These are phyloP conservation scores for Moesziomyces parantarcticus DNA, from an alignment of 1,284 basidiomycete genomes.

Conservation along the genomic window DNA sequence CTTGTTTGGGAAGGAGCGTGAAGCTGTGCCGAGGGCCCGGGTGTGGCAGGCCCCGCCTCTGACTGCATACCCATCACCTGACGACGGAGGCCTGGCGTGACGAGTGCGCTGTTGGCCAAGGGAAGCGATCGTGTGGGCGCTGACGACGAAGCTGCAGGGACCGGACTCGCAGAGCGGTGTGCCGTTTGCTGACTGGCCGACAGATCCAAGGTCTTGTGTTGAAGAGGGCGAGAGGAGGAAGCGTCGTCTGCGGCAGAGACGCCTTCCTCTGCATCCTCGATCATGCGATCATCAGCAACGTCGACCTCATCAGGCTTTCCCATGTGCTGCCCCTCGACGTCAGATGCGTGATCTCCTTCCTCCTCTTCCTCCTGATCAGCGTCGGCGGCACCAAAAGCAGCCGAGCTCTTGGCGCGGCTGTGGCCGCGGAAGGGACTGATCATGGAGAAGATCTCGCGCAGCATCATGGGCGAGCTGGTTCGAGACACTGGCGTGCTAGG, in stretches of 20 bases:
- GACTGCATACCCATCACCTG: slow-evolving; percentile 12
- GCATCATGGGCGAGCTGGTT: slow-evolving; percentile 44
- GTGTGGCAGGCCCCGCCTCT: slow-evolving; percentile 3
- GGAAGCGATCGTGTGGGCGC: slow-evolving; percentile 24
- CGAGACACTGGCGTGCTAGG: slow-evolving; percentile 36
- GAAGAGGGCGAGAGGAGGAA: not conserved
- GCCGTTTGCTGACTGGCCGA: not conserved
- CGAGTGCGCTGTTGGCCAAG: slow-evolving; percentile 27
- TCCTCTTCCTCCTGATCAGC: slow-evolving; percentile 6
- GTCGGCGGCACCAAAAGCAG: slow-evolving; percentile 42
- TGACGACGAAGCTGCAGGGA: slow-evolving; percentile 12
- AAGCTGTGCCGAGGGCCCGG: slow-evolving; percentile 17
- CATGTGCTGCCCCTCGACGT: too few species aligned
- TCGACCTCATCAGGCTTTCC: slow-evolving; percentile 5
- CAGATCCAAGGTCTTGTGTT: slow-evolving; percentile 7
- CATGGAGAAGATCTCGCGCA: slow-evolving; percentile 45
- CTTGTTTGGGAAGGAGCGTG: slow-evolving; percentile 30
- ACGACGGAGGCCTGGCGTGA: slow-evolving; percentile 43
- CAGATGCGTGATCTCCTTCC: too few species aligned
- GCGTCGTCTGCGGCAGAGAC: not conserved
- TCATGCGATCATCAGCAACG: slow-evolving; percentile 33
- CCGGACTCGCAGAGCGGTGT: slow-evolving; percentile 17
- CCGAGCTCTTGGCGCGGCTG: slow-evolving; percentile 38
- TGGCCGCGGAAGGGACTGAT: slow-evolving; percentile 45
- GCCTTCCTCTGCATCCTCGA: slow-evolving; percentile 34